Evolutionary conservation across 768 basidiomycete genomes (phyloP).

Genomic region (Russula sp.): DNA sequence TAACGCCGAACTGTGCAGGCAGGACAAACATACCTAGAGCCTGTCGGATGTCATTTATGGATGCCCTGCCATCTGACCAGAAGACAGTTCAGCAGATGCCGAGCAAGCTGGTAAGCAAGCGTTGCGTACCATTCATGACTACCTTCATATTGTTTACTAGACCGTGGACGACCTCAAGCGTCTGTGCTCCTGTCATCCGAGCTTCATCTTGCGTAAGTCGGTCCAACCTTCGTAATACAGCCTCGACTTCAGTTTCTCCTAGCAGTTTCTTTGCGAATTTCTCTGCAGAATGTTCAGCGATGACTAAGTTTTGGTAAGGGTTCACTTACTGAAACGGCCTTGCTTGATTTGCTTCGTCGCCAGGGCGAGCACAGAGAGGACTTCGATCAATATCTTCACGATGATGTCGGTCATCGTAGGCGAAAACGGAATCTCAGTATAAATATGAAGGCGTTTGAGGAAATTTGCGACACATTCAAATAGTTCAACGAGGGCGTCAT

Average conservation of each 20-base stretch:
- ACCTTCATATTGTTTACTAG: background rate
- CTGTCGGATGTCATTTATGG: background rate
- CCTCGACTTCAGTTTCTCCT: background rate
- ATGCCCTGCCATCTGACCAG: background rate
- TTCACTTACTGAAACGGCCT: background rate
- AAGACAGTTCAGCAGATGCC: background rate
- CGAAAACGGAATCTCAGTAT: background rate
- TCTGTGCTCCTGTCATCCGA: background rate
- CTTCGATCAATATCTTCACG: background rate
- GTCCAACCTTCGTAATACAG: background rate
- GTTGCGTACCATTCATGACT: background rate
- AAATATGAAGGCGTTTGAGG: background rate
- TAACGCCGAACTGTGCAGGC: too few relatives aligned
- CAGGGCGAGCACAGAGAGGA: background rate
- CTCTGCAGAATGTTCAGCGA: background rate
- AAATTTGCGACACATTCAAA: background rate
- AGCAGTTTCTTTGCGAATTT: background rate
- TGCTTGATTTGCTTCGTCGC: background rate
- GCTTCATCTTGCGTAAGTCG: background rate
- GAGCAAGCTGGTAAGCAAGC: background rate
- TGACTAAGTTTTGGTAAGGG: background rate
- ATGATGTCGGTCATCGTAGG: background rate
- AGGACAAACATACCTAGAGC: background rate
- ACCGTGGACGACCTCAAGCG: background rate
- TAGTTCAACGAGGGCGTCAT: background rate